Base-by-base conservation (phyloP, 1,284 basidiomycete species). In the Xerocomus amazonicus region DNA sequence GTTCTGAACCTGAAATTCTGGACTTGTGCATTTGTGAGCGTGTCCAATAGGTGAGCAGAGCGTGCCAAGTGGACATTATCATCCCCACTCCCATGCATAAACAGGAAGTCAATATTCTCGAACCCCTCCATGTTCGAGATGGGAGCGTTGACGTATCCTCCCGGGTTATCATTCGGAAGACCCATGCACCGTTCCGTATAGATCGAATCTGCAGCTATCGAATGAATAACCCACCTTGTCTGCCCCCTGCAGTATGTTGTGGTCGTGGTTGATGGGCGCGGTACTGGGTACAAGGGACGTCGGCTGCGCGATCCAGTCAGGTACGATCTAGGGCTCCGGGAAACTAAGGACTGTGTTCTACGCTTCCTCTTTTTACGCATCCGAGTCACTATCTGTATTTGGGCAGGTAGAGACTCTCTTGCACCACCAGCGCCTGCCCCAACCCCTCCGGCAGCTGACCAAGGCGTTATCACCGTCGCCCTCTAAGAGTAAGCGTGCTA, bases 171-270 rank as follows among this genome's bases (percentile, higher is more conserved):
- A 10, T 73, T 64, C 0, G 92, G 93, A 26, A 88, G 77, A 59
- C 87, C 85, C 92, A 98, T 94, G 75, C 97, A 98, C n/a, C 96
- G 84, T 63, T 98, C 95, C 2, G 96, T 97, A 68, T 94, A 94
- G 47, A 94, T 84, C 6, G 90, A 87, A 70, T 90, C 89, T 90
- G 61, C n/a, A 35, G 28, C 10, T 13, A 2, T 17, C 33, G 54
- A 26, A 40, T 50, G 27, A 35, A n/a, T 9, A 48, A 43, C 19
- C 19, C 19, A 23, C n/a, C 31, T 43, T 41, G 89, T 87, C 2
- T 87, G 87, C 56, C 79, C 81, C 28, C 73, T 92, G 38, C 83
- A 92, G 56, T 97, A 96, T 67, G 78, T 99, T 40, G 77, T 96
- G 26, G 90, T 97, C 41, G 72, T 80, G 12, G 86, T 97, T 37